Conservation (phyloP, 768 basidiomycete species). For the Suillus fuscotomentosus region DNA sequence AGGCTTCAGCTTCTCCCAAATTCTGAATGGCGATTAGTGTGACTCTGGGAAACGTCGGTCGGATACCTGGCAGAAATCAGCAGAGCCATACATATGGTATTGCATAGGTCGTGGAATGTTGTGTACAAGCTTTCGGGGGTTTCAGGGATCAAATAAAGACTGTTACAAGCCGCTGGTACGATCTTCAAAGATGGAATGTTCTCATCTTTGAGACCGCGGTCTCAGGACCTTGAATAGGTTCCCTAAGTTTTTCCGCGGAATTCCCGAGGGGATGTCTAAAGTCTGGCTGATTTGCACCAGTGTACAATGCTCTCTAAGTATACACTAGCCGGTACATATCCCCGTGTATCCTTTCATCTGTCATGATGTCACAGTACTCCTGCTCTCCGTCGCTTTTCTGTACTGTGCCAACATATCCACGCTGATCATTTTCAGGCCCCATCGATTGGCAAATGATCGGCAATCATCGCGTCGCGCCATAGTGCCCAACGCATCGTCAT, state of each 20-base stretch:
- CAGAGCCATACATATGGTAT: background rate
- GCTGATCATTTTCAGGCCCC: conserved; percentile 93
- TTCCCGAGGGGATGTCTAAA: background rate
- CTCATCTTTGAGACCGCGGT: background rate
- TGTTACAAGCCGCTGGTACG: background rate
- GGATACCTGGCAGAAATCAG: background rate
- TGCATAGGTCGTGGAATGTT: background rate
- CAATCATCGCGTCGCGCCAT: conserved; percentile 98
- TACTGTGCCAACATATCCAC: conserved; percentile 76
- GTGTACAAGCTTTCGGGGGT: background rate
- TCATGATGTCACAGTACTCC: background rate
- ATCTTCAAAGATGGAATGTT: background rate
- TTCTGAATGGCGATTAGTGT: no score
- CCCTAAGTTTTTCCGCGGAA: background rate
- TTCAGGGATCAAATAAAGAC: background rate
- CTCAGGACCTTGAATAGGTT: background rate
- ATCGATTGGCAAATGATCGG: conserved; percentile 82
- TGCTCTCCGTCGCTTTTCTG: conserved; percentile 11
- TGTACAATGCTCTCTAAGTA: conserved; percentile 1
- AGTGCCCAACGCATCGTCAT: conserved; percentile 81
- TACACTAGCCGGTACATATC: background rate
- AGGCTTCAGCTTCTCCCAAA: background rate
- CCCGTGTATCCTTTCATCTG: background rate
- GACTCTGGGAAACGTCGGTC: background rate
- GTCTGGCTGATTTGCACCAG: background rate